These are phyloP conservation scores for Yamadazyma friedrichii DNA, from an alignment of 1,139 yeast species.

Conservation along the genomic window DNA sequence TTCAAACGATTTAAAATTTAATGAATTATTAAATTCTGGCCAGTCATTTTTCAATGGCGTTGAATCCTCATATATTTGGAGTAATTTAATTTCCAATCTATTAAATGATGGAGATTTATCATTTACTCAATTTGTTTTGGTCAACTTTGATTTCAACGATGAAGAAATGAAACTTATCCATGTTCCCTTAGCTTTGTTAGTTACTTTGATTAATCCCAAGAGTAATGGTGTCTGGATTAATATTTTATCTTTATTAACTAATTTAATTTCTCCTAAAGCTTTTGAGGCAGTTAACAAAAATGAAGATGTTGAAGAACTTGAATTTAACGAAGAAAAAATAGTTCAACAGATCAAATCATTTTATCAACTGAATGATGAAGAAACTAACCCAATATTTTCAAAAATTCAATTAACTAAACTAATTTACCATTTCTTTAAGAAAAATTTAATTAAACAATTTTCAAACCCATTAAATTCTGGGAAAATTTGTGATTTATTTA, in stretches of 20 bases:
- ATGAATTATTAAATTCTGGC: constrained; percentile 56
- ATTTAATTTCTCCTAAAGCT: constrained; percentile 53
- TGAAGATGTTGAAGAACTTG: background rate
- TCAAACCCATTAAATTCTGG: constrained; percentile 18
- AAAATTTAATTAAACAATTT: constrained; percentile 28
- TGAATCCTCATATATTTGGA: constrained; percentile 79
- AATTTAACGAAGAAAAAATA: constrained; percentile 11
- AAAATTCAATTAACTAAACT: constrained; percentile 45
- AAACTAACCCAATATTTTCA: constrained; percentile 34
- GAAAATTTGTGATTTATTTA: constrained; percentile 39
- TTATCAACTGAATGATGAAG: constrained; percentile 12
- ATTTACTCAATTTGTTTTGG: constrained; percentile 57
- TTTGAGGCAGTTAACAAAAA: constrained; percentile 39
- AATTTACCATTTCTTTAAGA: constrained; percentile 34
- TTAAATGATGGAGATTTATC: constrained; percentile 24
- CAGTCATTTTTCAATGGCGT: constrained; percentile 79
- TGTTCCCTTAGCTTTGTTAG: constrained; percentile 65
- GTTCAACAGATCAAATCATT: constrained; percentile 19
- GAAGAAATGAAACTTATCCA: constrained; percentile 83
- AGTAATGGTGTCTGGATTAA: constrained; percentile 25
- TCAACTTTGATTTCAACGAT: constrained; percentile 71
- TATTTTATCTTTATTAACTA: constrained; percentile 38
- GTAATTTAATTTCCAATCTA: constrained; percentile 16
- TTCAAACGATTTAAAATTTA: constrained; percentile 12
- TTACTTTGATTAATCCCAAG: constrained; percentile 24